phyloP scores from a whole-genome alignment of 2,329 filamentous ascomycete genomes.

The Diaporthe capsici region DNA sequence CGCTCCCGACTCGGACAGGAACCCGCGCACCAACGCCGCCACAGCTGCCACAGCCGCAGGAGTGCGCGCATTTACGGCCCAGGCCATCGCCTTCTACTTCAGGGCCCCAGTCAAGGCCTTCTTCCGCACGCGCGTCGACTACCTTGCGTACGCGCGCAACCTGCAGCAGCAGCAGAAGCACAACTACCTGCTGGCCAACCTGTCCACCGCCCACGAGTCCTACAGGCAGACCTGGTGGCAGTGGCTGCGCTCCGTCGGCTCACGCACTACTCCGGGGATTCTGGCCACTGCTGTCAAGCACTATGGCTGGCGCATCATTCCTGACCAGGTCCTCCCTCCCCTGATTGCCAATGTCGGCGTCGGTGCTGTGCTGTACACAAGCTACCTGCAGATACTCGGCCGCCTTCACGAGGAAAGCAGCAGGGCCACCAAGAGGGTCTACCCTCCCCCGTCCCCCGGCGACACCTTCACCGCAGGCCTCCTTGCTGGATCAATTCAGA shows the following conservation, averaged over 20 bases:
- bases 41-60: slow-evolving; percentile 87
- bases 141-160: slow-evolving; percentile 71
- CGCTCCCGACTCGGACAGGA: slow-evolving; percentile 60
- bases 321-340: slow-evolving; percentile 82
- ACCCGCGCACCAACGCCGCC: slow-evolving; percentile 67
- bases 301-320: slow-evolving; percentile 82
- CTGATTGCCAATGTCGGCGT: slow-evolving; percentile 81
- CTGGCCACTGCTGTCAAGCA: slow-evolving; percentile 76
- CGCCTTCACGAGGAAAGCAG: slow-evolving; percentile 75
- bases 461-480: slow-evolving; percentile 80
- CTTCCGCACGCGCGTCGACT: slow-evolving; percentile 91
- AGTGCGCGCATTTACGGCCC: slow-evolving; percentile 85
- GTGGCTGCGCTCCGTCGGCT: slow-evolving; percentile 58
- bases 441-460: slow-evolving; percentile 74
- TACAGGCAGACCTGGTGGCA: slow-evolving; percentile 52
- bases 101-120: slow-evolving; percentile 92
- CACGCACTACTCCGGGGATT: slow-evolving; percentile 77
- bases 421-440: slow-evolving; percentile 71
- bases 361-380: slow-evolving; percentile 81
- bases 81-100: slow-evolving; percentile 92
- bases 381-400: slow-evolving; percentile 79
- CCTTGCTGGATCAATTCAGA: slow-evolving; percentile 78
- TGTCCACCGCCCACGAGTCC: slow-evolving; percentile 31
- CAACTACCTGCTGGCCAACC: slow-evolving; percentile 40
- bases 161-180: slow-evolving; percentile 59